Percentiles rank a stretch among this genome's conserved stretches.
Conservation (phyloP, 192 early-diverging fungal genomes). For the Globomyces pollinis-pini region DNA sequence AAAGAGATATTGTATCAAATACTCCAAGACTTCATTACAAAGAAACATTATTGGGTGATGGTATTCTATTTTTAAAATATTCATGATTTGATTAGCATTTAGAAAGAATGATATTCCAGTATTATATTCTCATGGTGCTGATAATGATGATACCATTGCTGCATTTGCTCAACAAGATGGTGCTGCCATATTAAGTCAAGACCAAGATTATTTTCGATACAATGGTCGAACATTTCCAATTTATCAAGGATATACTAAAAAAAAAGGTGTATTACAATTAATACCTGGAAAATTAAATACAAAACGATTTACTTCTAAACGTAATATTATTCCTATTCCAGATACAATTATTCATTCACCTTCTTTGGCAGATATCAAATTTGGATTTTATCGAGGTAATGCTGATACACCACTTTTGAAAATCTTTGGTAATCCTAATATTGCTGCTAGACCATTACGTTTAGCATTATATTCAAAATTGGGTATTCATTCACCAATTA, state of each 20-base stretch:
- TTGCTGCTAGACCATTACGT: conserved; percentile 9
- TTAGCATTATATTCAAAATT: conserved; percentile 16
- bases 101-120: conserved; percentile 4
- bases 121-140: conserved; percentile 8
- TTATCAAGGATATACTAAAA: not conserved
- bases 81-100: no score
- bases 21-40: no score
- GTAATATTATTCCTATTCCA: not conserved
- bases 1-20: conserved; percentile 5
- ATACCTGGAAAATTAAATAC: not conserved
- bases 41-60: not conserved
- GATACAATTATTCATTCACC: not conserved
- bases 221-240: not conserved
- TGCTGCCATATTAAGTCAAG: conserved; percentile 7
- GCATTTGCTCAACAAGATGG: conserved; percentile 10
- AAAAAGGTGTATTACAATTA: not conserved
- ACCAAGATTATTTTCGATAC: conserved; percentile 18
- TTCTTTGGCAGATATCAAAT: not conserved
- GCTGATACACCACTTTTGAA: not conserved
- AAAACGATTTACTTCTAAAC: not conserved
- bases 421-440: not conserved
- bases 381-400: not conserved
- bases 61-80: no score
- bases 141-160: conserved; percentile 20
- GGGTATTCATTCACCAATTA: not conserved